Evolutionary conservation across 495 filamentous ascomycete genomes (phyloP).

Genomic region (Penicillium dipodomyicola): DNA sequence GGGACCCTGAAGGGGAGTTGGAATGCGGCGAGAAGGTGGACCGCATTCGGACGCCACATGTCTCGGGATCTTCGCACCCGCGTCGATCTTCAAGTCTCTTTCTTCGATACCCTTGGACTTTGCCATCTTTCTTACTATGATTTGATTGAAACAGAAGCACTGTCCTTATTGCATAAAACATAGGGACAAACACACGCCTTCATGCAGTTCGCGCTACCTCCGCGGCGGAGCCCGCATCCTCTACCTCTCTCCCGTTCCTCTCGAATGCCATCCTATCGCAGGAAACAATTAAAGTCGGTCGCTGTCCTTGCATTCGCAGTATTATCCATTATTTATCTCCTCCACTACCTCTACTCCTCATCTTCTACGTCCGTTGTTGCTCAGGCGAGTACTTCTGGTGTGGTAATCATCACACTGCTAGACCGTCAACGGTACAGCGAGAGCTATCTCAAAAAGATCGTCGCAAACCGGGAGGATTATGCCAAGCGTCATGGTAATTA

Average conservation of each 20-base stretch:
- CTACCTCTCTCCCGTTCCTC: conserved; percentile 60
- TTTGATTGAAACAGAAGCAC: conserved; percentile 10
- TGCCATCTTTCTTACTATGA: conserved; percentile 17
- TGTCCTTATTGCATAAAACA: conserved; percentile 13
- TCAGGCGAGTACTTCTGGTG: conserved; percentile 69
- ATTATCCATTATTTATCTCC: conserved; percentile 60
- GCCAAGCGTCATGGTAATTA: conserved; percentile 80
- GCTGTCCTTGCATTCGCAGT: conserved; percentile 56
- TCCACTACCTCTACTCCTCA: conserved; percentile 50
- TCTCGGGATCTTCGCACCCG: conserved; percentile 10
- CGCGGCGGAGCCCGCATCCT: conserved; percentile 73
- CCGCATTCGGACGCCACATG: conserved; percentile 8
- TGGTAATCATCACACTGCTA: conserved; percentile 85
- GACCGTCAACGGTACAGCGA: conserved; percentile 60
- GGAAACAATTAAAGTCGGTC: conserved; percentile 63
- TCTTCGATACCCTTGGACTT: not conserved
- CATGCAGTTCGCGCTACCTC: conserved; percentile 92
- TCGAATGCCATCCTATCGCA: conserved; percentile 59
- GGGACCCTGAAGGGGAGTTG: not conserved
- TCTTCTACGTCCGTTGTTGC: conserved; percentile 34
- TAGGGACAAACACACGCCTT: conserved; percentile 24
- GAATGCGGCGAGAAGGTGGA: not conserved
- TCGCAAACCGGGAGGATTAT: conserved; percentile 81
- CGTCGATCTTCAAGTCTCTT: conserved; percentile 7
- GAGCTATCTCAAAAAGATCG: conserved; percentile 65